Conservation (phyloP, 169 alveolate genomes). For the Cryptosporidium ubiquitum region DNA sequence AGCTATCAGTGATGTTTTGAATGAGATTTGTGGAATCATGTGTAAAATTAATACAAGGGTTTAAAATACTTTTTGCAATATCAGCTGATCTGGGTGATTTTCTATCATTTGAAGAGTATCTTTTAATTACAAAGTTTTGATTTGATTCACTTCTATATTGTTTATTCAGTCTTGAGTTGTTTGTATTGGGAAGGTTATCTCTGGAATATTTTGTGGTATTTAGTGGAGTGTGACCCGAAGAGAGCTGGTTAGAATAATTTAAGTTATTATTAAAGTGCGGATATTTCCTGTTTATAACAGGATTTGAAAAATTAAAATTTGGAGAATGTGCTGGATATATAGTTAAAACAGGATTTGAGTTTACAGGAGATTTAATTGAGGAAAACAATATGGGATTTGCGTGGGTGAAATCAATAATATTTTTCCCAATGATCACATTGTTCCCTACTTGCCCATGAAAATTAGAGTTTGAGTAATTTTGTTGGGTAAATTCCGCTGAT, state of each 20-base stretch:
- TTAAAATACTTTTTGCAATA: slow-evolving; percentile 17
- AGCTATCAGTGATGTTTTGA: slow-evolving; percentile 38
- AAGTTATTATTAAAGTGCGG: background rate
- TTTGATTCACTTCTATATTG: background rate
- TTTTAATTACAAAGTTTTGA: background rate
- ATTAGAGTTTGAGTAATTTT: background rate
- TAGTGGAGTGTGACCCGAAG: slow-evolving; percentile 7
- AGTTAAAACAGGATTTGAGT: background rate
- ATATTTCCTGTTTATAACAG: background rate
- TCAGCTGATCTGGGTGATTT: slow-evolving; percentile 55
- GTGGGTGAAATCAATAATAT: slow-evolving; percentile 13
- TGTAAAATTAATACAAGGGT: slow-evolving; percentile 64
- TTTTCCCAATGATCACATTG: background rate
- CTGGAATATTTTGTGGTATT: slow-evolving; percentile 38
- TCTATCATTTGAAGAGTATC: slow-evolving; percentile 9
- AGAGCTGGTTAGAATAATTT: background rate
- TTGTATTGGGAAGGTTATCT: background rate
- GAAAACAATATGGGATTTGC: slow-evolving; percentile 28
- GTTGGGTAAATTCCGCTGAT: background rate
- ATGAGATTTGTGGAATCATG: slow-evolving; percentile 40
- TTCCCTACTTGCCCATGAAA: background rate
- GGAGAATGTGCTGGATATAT: background rate
- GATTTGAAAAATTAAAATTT: background rate
- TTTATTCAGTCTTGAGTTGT: background rate
- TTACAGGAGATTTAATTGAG: background rate